A percentile compares a stretch with the other conserved stretches of the same genome.
Evolutionary conservation across 2,329 filamentous ascomycete genomes (phyloP).

Genomic region (Ophiocordyceps camponoti-rufipedis): DNA sequence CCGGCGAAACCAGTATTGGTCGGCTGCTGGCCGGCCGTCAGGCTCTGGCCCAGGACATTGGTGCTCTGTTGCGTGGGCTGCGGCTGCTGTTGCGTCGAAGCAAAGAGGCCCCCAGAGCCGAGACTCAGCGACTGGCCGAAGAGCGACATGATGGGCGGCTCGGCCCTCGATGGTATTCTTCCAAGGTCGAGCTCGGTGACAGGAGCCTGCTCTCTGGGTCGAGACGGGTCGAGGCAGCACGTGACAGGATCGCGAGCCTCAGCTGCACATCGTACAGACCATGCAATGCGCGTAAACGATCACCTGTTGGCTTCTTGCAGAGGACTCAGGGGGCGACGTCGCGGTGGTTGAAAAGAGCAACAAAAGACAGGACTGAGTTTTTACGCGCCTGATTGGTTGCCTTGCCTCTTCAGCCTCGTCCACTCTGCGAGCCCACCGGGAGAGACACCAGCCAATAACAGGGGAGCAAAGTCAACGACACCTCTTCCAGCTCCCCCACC

Average conservation of each 20-base stretch:
- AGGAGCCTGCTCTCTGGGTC: constrained; percentile 1
- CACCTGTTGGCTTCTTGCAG: not conserved
- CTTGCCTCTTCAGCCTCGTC: not conserved
- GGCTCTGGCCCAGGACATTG: constrained; percentile 13
- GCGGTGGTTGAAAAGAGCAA: not conserved
- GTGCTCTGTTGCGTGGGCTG: constrained; percentile 11
- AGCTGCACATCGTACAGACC: not conserved
- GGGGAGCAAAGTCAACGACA: constrained; percentile 20
- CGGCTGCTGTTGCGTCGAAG: constrained; percentile 17
- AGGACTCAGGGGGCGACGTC: too few relatives aligned
- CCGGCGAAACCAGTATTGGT: constrained; percentile 11
- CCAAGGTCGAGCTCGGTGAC: constrained; percentile 1
- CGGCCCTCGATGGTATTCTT: not conserved
- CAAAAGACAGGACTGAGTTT: not conserved
- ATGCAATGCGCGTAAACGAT: not conserved
- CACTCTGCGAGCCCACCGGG: not conserved
- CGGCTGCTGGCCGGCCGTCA: constrained; percentile 18
- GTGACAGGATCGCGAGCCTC: not conserved
- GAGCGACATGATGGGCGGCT: constrained; percentile 13
- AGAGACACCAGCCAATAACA: constrained; percentile 15
- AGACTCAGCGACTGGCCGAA: constrained; percentile 21
- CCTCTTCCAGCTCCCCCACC: constrained; percentile 2
- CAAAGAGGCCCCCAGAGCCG: constrained; percentile 15
- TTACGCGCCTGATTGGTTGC: not conserved
- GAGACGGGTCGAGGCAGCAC: not conserved